These are phyloP conservation scores for Tylopilus intermedius DNA, from an alignment of 768 basidiomycete species.

Conservation along the genomic window DNA sequence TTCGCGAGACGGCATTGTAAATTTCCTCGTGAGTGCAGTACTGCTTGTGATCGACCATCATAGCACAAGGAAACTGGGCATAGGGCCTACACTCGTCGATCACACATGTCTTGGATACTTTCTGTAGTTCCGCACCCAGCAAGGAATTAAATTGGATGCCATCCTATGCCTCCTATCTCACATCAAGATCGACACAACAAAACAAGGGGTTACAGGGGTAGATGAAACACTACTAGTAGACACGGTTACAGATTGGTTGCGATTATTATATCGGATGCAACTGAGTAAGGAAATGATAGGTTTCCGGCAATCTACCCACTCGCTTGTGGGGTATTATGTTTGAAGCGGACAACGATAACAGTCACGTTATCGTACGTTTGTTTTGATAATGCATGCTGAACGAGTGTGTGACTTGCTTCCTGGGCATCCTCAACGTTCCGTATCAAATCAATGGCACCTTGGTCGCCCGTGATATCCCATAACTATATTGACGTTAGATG, in stretches of 20 bases:
- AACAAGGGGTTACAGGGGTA: slow-evolving; percentile 4
- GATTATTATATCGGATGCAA: slow-evolving; percentile 1
- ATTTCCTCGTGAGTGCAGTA: background rate
- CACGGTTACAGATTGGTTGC: slow-evolving; percentile 2
- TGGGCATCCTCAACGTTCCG: slow-evolving; percentile 72
- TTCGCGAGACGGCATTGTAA: background rate
- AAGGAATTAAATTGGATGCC: background rate
- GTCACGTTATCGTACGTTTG: slow-evolving; percentile 96
- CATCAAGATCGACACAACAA: background rate
- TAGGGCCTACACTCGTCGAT: no score
- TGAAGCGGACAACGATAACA: slow-evolving; percentile 83
- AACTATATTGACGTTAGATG: slow-evolving; percentile 47
- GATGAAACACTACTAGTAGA: background rate
- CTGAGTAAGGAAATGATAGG: background rate
- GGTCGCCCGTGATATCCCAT: slow-evolving; percentile 94
- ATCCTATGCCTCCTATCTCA: background rate
- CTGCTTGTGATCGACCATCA: background rate
- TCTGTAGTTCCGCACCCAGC: background rate
- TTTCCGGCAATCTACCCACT: slow-evolving; percentile 9
- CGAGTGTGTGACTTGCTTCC: slow-evolving; percentile 67
- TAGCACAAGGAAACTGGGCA: no score
- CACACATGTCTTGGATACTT: background rate
- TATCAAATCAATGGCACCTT: slow-evolving; percentile 83
- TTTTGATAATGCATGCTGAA: slow-evolving; percentile 80
- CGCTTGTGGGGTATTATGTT: slow-evolving; percentile 25